A percentile compares a stretch with the other conserved stretches of the same genome.
Evolutionary conservation across 768 basidiomycete genomes (phyloP).

Genomic region (Lanmaoa pseudosensibilis): DNA sequence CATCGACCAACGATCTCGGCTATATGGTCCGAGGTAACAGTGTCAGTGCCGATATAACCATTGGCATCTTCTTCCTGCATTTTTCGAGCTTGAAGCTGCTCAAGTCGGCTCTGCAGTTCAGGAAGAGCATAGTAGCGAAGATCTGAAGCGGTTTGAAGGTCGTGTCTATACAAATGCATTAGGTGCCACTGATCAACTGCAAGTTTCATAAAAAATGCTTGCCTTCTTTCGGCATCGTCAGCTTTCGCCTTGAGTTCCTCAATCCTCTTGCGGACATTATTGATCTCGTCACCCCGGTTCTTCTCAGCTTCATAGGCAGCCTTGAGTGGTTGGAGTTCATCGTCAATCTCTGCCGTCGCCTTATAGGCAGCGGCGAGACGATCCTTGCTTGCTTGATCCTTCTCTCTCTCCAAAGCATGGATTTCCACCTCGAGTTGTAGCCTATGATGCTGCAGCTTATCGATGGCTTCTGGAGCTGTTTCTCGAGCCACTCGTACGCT

Average conservation of each 20-base stretch:
- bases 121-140: conserved; percentile 91
- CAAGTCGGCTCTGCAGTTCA: conserved; percentile 74
- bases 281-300: conserved; percentile 76
- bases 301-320: conserved; percentile 89
- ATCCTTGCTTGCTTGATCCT: conserved; percentile 85
- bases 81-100: conserved; percentile 71
- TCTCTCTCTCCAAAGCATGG: conserved; percentile 91
- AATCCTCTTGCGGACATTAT: conserved; percentile 71
- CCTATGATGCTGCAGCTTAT: conserved; percentile 84
- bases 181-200: background rate
- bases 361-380: conserved; percentile 73
- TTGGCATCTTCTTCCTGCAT: conserved; percentile 61
- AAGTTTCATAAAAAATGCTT: conserved; percentile 26
- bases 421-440: conserved; percentile 94
- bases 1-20: conserved; percentile 92
- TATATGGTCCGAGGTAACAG: conserved; percentile 85
- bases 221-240: conserved; percentile 89
- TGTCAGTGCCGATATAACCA: conserved; percentile 55
- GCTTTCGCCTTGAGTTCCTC: conserved; percentile 91
- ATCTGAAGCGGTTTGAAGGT: conserved; percentile 79
- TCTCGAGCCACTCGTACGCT: conserved; percentile 91
- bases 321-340: conserved; percentile 77
- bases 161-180: conserved; percentile 44
- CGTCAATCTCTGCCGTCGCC: conserved; percentile 79
- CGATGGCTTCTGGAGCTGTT: conserved; percentile 91